Conservation (phyloP, 2,329 filamentous ascomycete species). For the Diaporthe nobilis region DNA sequence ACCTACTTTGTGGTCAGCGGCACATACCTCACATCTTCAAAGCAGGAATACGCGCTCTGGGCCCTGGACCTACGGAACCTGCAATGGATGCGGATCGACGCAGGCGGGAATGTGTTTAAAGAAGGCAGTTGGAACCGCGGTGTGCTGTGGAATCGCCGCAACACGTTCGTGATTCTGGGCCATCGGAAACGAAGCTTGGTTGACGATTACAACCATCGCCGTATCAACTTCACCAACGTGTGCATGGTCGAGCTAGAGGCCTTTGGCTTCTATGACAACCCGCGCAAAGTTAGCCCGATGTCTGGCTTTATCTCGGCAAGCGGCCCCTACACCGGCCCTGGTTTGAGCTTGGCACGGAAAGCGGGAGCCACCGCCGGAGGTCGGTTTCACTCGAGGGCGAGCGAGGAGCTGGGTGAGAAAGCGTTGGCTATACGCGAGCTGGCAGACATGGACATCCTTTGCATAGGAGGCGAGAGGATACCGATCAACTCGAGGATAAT, state of each 20-base stretch:
- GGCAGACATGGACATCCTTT: conserved; percentile 96
- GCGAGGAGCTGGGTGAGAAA: conserved; percentile 87
- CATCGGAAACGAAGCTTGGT: conserved; percentile 94
- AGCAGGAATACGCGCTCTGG: conserved; percentile 98
- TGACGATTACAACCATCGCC: conserved; percentile 97
- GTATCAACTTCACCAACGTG: conserved; percentile 97
- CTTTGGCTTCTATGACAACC: conserved; percentile 97
- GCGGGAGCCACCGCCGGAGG: conserved; percentile 80
- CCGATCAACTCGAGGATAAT: conserved; percentile 94
- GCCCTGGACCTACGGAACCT: conserved; percentile 89
- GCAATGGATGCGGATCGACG: conserved; percentile 96
- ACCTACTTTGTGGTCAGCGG: conserved; percentile 98
- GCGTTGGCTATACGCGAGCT: conserved; percentile 86
- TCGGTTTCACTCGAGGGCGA: conserved; percentile 80
- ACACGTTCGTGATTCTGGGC: conserved; percentile 95
- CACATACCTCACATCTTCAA: conserved; percentile 96
- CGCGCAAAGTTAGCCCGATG: conserved; percentile 81
- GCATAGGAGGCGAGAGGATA: conserved; percentile 90
- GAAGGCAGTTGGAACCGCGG: conserved; percentile 98
- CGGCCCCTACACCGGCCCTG: conserved; percentile 73
- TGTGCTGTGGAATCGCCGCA: conserved; percentile 91
- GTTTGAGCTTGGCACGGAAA: conserved; percentile 70
- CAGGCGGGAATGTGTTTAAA: conserved; percentile 92
- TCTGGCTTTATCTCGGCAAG: conserved; percentile 90
- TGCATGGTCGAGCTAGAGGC: conserved; percentile 98